A percentile compares a stretch with the other conserved stretches of the same genome.
phyloP scores from a whole-genome alignment of 164 flowering plant genomes.

The Nymphaea colorata region DNA sequence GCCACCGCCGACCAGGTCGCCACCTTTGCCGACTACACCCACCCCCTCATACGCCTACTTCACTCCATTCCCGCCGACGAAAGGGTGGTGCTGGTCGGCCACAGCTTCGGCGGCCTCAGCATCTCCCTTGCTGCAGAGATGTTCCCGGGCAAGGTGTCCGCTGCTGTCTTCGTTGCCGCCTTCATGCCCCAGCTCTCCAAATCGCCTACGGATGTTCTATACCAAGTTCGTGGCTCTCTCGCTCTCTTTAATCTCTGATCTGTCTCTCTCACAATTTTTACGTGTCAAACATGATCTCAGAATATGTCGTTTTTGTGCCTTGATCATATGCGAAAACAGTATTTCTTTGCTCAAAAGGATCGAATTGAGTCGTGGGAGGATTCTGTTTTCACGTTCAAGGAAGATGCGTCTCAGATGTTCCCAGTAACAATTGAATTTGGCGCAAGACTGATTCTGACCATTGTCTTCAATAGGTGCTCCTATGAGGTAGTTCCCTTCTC shows the following conservation, averaged over 20 bases:
- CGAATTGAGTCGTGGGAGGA: background rate
- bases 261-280: background rate
- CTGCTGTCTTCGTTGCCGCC: slow-evolving; percentile 30
- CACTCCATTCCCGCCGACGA: slow-evolving; percentile 17
- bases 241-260: background rate
- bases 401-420: background rate
- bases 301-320: no score
- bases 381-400: background rate
- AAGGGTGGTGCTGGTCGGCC: slow-evolving; percentile 33
- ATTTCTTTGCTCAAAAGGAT: background rate
- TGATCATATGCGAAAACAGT: background rate
- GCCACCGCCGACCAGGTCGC: slow-evolving; percentile 9
- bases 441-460: no score
- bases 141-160: slow-evolving; percentile 23
- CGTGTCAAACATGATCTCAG: no score
- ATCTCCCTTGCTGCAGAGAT: slow-evolving; percentile 29
- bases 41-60: slow-evolving; percentile 31
- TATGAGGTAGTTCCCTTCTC: background rate
- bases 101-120: slow-evolving; percentile 26
- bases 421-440: background rate
- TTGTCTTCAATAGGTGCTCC: background rate
- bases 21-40: slow-evolving; percentile 14
- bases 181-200: slow-evolving; percentile 16
- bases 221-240: slow-evolving; percentile 4
- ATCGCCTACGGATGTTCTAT: slow-evolving; percentile 7